Base-by-base conservation (phyloP, 441 rosid genomes). In the Gossypium gossypioides region DNA sequence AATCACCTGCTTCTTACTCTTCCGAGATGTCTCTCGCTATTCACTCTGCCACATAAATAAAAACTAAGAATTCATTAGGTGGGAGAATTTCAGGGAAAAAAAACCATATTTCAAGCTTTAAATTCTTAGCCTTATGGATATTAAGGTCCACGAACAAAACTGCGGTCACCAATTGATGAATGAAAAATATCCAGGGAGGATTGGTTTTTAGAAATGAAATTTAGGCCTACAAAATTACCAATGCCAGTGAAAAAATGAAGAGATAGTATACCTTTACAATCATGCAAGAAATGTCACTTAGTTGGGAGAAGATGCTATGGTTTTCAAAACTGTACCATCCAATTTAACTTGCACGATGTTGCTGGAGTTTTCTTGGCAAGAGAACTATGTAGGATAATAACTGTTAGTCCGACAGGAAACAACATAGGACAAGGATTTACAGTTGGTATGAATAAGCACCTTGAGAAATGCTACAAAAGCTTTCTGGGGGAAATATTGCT, bases 291-390 rank as follows among this genome's bases (percentile, higher is more conserved):
- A 9, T 70, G 13, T 55, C 64, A 7, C 27, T 48, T 7, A 24
- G 42, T 66, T 3, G 22, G 56, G 42, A 24, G 70, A 46, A 46
- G 70, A 66, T 24, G 32, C 22, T 24, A 24, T 44, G 37, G 13
- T 22, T 65, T 64, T 46, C 69, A 44, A 44, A 2, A 24, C 7
- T 2, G 44, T 42, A 15, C 40, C 16, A 40, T 42, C 42, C 42
- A 42, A 3, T 40, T 40, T 70, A 56, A 69, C 25, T 54, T 2
- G 12, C 60, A 9, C 77, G 73, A 46, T 69, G 77, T 72, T 22
- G 79, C 72, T 75, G 82, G 75, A 78, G 81, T 78, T 72, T 89
- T 75, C 85, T 85, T 16, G 89, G 96, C 81, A 86, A 62, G 72
- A 88, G 82, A 74, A 87, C 96, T 90, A 72, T 76, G 70, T 7